Base-by-base conservation (phyloP, 208 protist genomes). In the Acanthamoeba healyi region DNA sequence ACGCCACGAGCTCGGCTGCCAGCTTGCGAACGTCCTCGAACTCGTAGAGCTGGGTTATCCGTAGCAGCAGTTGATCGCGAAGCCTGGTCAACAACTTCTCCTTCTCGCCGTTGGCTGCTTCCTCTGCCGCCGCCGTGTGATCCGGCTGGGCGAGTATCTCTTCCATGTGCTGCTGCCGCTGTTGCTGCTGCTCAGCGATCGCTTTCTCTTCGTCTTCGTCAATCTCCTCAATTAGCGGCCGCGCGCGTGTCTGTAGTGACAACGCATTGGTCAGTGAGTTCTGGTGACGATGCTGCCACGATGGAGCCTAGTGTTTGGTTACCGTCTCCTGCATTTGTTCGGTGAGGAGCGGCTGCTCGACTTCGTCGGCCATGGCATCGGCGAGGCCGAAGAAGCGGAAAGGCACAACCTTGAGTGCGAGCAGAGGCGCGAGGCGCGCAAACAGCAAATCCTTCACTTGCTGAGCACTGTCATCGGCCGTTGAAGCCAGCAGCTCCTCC, bases 21-120 rank as follows among this genome's bases (percentile, higher is more conserved):
- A 56, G n/a, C 74, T 84, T 84, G 44, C 74, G 74, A 17, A 84
- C 74, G 24, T 84, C 74, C 42, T 84, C 74, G 29, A 84, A 84
- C 46, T 84, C 74, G 74, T 84, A 84, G 24, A 84, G 44, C 26
- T 84, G 74, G 0, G 42, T 56, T 44, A 84, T 84, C n/a, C 74
- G 74, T 44, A 84, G 42, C 22, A 84, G 10, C 29, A 77, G 67
- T 36, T 77, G 67, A 2, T 77, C 67, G 36, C 67, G 67, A 32
- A 77, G 34, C 6, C 67, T 7, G 15, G 44, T 19, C 36, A 77
- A 22, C 38, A 77, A 36, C 36, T 44, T 0, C 36, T 44, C 38
- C 67, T 44, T 42, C 67, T 77, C 38, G 9, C 10, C 36, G 12
- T 46, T 36, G 0, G 40, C 67, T 29, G 3, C 38, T 72, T 26